These are phyloP conservation scores for Centrapalus pauciflorus DNA, from an alignment of 129 eudicot species.

Conservation along the genomic window DNA sequence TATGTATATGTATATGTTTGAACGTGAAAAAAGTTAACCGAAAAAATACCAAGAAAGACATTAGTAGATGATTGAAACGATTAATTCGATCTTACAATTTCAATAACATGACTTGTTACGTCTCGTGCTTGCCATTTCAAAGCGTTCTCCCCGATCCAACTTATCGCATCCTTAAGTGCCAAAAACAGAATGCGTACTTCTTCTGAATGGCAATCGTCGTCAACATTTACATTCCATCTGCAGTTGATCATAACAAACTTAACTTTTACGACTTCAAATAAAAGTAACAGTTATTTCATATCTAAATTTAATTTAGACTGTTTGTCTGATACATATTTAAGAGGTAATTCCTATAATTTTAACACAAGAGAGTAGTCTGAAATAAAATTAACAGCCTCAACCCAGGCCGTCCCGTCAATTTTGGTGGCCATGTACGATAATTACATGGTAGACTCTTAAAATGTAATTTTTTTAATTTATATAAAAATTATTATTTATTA, in stretches of 20 bases:
- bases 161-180: slow-evolving; percentile 41
- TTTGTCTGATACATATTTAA: too few relatives aligned
- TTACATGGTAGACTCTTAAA: too few relatives aligned
- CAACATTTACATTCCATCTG: slow-evolving; percentile 65
- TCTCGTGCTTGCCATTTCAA: slow-evolving; percentile 40
- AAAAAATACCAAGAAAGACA: neutral
- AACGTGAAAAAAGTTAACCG: too few relatives aligned
- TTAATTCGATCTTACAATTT: slow-evolving; percentile 38
- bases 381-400: too few relatives aligned
- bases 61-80: neutral
- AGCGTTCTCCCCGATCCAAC: slow-evolving; percentile 48
- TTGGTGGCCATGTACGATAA: too few relatives aligned
- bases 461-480: too few relatives aligned
- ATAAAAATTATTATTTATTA: too few relatives aligned
- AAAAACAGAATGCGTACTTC: slow-evolving; percentile 50
- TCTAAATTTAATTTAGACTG: too few relatives aligned
- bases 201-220: slow-evolving; percentile 47
- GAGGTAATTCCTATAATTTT: too few relatives aligned
- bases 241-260: slow-evolving; percentile 10
- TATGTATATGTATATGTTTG: too few relatives aligned
- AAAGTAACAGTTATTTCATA: neutral
- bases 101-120: slow-evolving; percentile 45
- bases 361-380: too few relatives aligned
- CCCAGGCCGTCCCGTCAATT: too few relatives aligned
- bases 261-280: neutral